Conservation (phyloP, 495 filamentous ascomycete species). For the Peziza echinospora region DNA sequence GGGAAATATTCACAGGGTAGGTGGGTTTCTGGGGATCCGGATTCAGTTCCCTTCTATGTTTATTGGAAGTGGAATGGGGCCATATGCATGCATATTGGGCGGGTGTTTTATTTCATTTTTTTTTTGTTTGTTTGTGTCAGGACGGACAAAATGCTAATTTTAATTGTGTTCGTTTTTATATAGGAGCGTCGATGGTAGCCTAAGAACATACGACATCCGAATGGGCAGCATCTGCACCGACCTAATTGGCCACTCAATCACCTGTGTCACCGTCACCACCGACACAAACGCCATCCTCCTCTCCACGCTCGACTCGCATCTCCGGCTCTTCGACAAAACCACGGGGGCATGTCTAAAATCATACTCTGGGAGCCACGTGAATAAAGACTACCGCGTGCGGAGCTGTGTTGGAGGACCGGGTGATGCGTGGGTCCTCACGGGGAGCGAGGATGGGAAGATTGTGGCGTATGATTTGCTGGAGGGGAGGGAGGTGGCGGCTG, state of each 20-base stretch:
- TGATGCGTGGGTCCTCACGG: conserved; percentile 60
- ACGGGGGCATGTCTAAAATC: conserved; percentile 52
- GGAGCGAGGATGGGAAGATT: conserved; percentile 59
- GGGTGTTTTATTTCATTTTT: no score
- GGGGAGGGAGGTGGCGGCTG: conserved; percentile 40
- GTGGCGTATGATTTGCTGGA: conserved; percentile 81
- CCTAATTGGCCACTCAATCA: conserved; percentile 43
- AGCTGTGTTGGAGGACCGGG: conserved; percentile 42
- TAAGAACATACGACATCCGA: conserved; percentile 70
- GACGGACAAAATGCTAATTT: no score
- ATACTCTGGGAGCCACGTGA: conserved; percentile 34
- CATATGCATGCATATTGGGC: background rate
- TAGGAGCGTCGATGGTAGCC: conserved; percentile 51
- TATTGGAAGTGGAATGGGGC: background rate
- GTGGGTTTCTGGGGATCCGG: background rate
- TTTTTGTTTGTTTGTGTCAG: no score
- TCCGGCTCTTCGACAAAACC: conserved; percentile 61
- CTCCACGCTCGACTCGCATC: conserved; percentile 47
- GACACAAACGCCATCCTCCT: conserved; percentile 58
- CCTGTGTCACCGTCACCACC: conserved; percentile 43
- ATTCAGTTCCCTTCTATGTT: background rate
- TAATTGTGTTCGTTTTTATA: no score
- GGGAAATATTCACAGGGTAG: conserved; percentile 47
- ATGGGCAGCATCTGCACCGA: conserved; percentile 56
- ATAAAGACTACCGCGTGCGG: conserved; percentile 48